Evolutionary conservation across 352 stramenopile genomes (phyloP).

Genomic region (Hyphochytrium catenoides): DNA sequence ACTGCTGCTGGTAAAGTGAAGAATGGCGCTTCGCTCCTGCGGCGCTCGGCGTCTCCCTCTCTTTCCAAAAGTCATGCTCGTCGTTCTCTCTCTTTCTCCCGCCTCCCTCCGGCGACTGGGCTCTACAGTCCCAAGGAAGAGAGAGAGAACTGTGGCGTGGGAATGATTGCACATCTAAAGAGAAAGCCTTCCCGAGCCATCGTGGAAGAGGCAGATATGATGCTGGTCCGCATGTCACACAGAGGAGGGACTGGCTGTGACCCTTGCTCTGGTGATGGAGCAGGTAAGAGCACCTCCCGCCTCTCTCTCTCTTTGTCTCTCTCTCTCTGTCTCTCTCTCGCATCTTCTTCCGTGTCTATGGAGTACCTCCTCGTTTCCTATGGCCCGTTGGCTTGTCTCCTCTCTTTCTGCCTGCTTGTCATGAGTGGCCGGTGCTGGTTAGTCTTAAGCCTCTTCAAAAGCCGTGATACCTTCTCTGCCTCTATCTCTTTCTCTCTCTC

Average conservation of each 20-base stretch:
- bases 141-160: slow-evolving; percentile 72
- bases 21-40: no score
- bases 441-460: slow-evolving; percentile 1
- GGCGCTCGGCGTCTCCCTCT: no score
- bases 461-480: background rate
- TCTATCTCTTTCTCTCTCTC: no score
- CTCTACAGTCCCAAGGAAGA: slow-evolving; percentile 27
- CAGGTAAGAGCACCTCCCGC: no score
- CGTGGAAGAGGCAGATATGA: slow-evolving; percentile 85
- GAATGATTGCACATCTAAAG: slow-evolving; percentile 86
- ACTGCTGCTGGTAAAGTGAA: no score
- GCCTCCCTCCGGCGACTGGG: slow-evolving; percentile 3
- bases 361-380: background rate
- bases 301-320: slow-evolving; percentile 1
- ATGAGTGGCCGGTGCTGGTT: background rate
- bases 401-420: background rate
- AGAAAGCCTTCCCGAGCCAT: slow-evolving; percentile 62
- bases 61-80: no score
- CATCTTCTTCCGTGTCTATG: slow-evolving; percentile 4
- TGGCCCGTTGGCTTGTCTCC: background rate
- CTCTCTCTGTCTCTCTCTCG: no score
- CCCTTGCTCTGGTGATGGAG: slow-evolving; percentile 68
- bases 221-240: slow-evolving; percentile 90
- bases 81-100: slow-evolving; percentile 6
- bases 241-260: slow-evolving; percentile 81